Conservation (phyloP, 1,284 basidiomycete genomes). For the Puccinia triticina region DNA sequence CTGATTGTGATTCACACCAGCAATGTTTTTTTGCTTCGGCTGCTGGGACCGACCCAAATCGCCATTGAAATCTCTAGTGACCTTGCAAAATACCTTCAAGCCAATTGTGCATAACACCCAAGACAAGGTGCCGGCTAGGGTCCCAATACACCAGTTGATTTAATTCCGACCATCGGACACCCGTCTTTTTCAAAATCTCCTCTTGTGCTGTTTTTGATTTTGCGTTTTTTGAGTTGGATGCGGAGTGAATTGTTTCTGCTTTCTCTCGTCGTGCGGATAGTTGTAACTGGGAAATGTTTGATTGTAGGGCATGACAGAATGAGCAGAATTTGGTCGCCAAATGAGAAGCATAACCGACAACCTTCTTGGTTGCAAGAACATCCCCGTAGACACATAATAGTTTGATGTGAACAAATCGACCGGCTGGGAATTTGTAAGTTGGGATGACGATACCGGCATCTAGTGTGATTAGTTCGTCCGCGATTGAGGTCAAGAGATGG, state of each 20-base stretch:
- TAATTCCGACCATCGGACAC: constrained; percentile 41
- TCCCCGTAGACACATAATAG: constrained; percentile 16
- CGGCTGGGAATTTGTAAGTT: constrained; percentile 33
- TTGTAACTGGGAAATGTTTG: not conserved
- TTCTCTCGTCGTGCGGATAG: not conserved
- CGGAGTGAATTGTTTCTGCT: not conserved
- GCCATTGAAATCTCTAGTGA: constrained; percentile 26
- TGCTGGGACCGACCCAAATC: not conserved
- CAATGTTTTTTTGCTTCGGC: not conserved
- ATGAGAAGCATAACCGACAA: constrained; percentile 13
- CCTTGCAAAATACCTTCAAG: constrained; percentile 13
- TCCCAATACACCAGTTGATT: constrained; percentile 25
- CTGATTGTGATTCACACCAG: no score
- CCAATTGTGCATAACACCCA: constrained; percentile 45
- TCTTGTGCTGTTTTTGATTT: not conserved
- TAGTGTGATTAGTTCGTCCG: constrained; percentile 41
- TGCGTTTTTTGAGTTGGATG: not conserved
- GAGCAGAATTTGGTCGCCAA: constrained; percentile 9
- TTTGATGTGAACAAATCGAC: constrained; percentile 7
- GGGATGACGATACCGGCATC: constrained; percentile 32
- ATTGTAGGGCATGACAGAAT: constrained; percentile 13
- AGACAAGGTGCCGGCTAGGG: constrained; percentile 16
- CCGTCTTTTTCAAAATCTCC: not conserved
- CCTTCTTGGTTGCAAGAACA: constrained; percentile 31
- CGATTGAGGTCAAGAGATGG: constrained; percentile 44